Evolutionary conservation across 2,329 filamentous ascomycete species (phyloP).

Genomic region (Byssochlamys sp.): DNA sequence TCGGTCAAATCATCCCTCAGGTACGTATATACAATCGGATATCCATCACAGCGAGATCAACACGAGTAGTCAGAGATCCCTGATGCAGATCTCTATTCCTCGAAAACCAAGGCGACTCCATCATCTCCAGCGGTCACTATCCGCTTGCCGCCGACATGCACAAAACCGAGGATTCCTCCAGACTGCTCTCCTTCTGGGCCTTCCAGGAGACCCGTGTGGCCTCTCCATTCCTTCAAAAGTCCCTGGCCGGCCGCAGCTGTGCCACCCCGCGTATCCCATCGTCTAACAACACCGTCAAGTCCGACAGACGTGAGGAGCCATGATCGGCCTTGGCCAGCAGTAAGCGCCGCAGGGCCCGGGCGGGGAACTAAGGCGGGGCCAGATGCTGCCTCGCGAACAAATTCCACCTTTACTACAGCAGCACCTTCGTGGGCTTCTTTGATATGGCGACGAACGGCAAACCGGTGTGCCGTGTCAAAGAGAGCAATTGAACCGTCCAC

Average conservation of each 20-base stretch:
- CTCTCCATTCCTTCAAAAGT: conserved; percentile 77
- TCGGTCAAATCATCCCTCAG: not conserved
- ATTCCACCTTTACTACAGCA: conserved; percentile 87
- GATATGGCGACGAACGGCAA: conserved; percentile 75
- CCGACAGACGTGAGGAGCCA: conserved; percentile 73
- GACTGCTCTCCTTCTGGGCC: conserved; percentile 60
- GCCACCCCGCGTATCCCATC: conserved; percentile 73
- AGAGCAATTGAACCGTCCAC: conserved; percentile 66
- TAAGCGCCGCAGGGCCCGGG: conserved; percentile 15
- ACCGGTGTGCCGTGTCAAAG: conserved; percentile 77
- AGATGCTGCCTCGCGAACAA: conserved; percentile 48
- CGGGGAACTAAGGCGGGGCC: conserved; percentile 20
- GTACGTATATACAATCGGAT: not conserved
- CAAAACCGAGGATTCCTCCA: conserved; percentile 82
- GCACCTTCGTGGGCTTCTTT: conserved; percentile 75
- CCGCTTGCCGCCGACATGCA: conserved; percentile 63
- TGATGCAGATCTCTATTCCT: conserved; percentile 19
- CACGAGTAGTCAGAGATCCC: not conserved
- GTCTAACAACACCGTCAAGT: conserved; percentile 79
- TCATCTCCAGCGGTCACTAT: conserved; percentile 90
- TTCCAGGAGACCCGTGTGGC: conserved; percentile 48
- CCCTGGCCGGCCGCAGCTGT: conserved; percentile 59
- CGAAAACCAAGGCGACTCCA: conserved; percentile 38
- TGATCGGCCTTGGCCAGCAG: conserved; percentile 41
- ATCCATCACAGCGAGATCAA: not conserved